Evolutionary conservation across 805 yeast species (phyloP).

Genomic region (Zygotorulaspora danielsina): DNA sequence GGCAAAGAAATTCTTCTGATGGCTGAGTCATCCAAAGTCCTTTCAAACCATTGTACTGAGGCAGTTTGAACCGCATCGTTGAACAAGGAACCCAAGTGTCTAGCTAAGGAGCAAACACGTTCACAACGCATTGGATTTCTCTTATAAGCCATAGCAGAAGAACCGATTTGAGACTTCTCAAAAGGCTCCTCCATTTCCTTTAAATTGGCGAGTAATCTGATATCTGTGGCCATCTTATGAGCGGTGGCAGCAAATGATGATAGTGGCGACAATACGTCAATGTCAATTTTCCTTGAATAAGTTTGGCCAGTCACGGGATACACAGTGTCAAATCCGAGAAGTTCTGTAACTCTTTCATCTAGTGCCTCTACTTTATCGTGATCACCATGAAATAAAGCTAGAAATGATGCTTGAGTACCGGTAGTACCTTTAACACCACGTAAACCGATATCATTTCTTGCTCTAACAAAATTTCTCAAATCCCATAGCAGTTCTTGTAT

Average conservation of each 20-base stretch:
- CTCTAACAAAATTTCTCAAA: constrained; percentile 90
- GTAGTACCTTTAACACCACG: constrained; percentile 99
- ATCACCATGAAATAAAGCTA: constrained; percentile 92
- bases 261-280: constrained; percentile 87
- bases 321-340: constrained; percentile 89
- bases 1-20: constrained; percentile 96
- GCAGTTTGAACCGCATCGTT: constrained; percentile 95
- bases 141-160: constrained; percentile 98
- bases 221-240: constrained; percentile 96
- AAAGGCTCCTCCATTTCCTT: constrained; percentile 98
- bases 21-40: constrained; percentile 97
- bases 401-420: constrained; percentile 96
- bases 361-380: constrained; percentile 93
- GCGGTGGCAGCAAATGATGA: constrained; percentile 94
- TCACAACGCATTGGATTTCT: constrained; percentile 99
- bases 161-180: constrained; percentile 97
- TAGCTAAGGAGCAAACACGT: constrained; percentile 95
- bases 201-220: constrained; percentile 90
- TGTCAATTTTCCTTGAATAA: constrained; percentile 96
- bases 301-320: constrained; percentile 99
- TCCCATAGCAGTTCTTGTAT: constrained; percentile 97
- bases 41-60: constrained; percentile 98
- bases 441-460: constrained; percentile 91
- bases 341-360: constrained; percentile 87
- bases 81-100: constrained; percentile 89